Base-by-base conservation (phyloP, 169 alveolate genomes). In the Neospora caninum region DNA sequence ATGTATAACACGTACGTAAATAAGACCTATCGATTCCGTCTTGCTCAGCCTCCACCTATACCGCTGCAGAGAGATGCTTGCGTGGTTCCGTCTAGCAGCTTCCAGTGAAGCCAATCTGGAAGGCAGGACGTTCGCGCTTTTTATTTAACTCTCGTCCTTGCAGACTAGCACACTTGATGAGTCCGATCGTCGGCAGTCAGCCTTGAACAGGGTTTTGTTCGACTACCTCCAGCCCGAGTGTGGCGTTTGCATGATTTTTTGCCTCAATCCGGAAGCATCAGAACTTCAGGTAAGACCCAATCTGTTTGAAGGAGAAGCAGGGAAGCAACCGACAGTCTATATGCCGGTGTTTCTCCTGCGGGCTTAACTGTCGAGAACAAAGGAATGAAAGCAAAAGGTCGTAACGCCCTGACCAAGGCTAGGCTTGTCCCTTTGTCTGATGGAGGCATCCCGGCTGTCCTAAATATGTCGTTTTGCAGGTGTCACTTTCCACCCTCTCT, bases 191-290 rank as follows among this genome's bases (percentile, higher is more conserved):
- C 94, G 94, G 29, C 94, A 91, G 80, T 38, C 73, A 22, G 94
- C 67, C 73, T 69, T 91, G 34, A 91, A 54, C 53, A 27, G 94
- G 49, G 94, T 91, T 38, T 31, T 91, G 64, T 91, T 38, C 39
- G 94, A 91, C 91, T 91, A 38, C 54, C 88, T 91, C 25, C 87
- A 91, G 38, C 91, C 91, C 0, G 94, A 91, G 34, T 64, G 91
- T 31, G 94, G 94, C 6, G 53, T 91, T 10, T 73, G 91, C 69
- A 91, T 91, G 94, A 18, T 91, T 27, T 91, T 91, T 42, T 91
- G 94, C 88, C 70, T 91, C 58, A 91, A 91, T 64, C 91, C 94
- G 18, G 88, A 38, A 69, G 53, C 53, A 34, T 38, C 45, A 31
- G 73, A 91, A 39, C 93, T 54, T 22, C 82, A 80, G 88, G 91